phyloP scores from a whole-genome alignment of 441 rosid genomes.

The Erodium trifolium region DNA sequence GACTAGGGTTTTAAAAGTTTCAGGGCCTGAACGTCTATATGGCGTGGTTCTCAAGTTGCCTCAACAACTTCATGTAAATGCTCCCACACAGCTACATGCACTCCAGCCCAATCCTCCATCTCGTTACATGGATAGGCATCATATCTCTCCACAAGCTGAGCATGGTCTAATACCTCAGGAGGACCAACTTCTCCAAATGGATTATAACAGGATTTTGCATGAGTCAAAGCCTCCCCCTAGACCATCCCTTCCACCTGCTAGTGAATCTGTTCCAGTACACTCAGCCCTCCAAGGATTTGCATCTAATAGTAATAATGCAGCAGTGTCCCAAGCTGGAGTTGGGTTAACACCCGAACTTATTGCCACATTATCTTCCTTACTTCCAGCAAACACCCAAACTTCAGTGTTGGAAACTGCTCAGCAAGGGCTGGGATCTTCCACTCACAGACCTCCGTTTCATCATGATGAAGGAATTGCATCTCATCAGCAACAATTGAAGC shows the following conservation, averaged over 20 bases:
- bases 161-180: slow-evolving; percentile 33
- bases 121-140: slow-evolving; percentile 34
- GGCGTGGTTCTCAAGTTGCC: slow-evolving; percentile 89
- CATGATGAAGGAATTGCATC: slow-evolving; percentile 41
- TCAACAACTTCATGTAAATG: slow-evolving; percentile 22
- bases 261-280: slow-evolving; percentile 28
- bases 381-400: slow-evolving; percentile 51
- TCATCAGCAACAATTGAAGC: slow-evolving; percentile 38
- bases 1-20: slow-evolving; percentile 61
- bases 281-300: slow-evolving; percentile 34
- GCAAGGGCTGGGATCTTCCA: slow-evolving; percentile 30
- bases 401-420: slow-evolving; percentile 40
- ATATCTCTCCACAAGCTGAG: slow-evolving; percentile 31
- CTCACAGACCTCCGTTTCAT: slow-evolving; percentile 31
- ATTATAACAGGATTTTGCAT: slow-evolving; percentile 37
- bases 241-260: slow-evolving; percentile 26
- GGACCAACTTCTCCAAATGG: slow-evolving; percentile 32
- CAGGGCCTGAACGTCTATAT: slow-evolving; percentile 82
- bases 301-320: slow-evolving; percentile 17
- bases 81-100: slow-evolving; percentile 29
- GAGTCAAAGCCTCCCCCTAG: slow-evolving; percentile 41
- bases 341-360: slow-evolving; percentile 75
- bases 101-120: slow-evolving; percentile 32
- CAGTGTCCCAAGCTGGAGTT: slow-evolving; percentile 46
- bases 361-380: slow-evolving; percentile 59